Evolutionary conservation across 108 stramenopile genomes (phyloP), one percentile per base, ranked within the genome.

Genomic region (Stephanodiscus triporus): DNA sequence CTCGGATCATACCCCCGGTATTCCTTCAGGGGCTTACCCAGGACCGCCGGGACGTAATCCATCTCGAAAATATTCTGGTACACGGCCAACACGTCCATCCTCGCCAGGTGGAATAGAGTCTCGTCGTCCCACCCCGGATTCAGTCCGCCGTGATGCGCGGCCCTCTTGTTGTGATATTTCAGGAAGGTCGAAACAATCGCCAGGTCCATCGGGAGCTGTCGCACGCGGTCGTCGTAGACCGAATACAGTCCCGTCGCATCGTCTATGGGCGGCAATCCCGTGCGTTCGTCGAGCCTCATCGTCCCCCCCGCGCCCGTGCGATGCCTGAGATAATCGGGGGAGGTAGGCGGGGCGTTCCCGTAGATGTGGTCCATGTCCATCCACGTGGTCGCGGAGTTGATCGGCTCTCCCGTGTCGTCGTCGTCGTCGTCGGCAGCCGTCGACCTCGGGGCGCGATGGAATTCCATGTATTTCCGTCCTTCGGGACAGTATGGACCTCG

Each of bases 281-380:
- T 50, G 5, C 7, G 4, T n/a, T 32, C 17, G 30, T 69, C 50
- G 4, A 69, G 7, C 4, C n/a, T 30, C 68, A 69, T 69, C 48
- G 6, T 14, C 14, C 68, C 68, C 10, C 68, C 68, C 14, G 11
- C 10, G 2, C 30, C 30, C 10, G 54, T 42, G 5, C 68, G 51
- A 20, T 34, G 11, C 17, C 23, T 51, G 9, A 66, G 14, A 36
- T 69, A 50, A 14, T 69, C 26, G 6, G 51, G 23, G 4, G 43
- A 47, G 2, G 40, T 47, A 4, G 58, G 58, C 6, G 30, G 73
- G 6, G 17, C 56, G 47, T 51, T 66, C 9, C 76, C 68, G 47
- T 77, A 77, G 2, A 77, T 10, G 68, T 70, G 23, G 32, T 66
- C 66, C 45, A 77, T 42, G 57, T 77, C 76, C 23, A 77, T 7